A percentile compares a stretch with the other conserved stretches of the same genome.
Evolutionary conservation across 2,329 filamentous ascomycete genomes (phyloP).

Genomic region (Diatrype stigma): DNA sequence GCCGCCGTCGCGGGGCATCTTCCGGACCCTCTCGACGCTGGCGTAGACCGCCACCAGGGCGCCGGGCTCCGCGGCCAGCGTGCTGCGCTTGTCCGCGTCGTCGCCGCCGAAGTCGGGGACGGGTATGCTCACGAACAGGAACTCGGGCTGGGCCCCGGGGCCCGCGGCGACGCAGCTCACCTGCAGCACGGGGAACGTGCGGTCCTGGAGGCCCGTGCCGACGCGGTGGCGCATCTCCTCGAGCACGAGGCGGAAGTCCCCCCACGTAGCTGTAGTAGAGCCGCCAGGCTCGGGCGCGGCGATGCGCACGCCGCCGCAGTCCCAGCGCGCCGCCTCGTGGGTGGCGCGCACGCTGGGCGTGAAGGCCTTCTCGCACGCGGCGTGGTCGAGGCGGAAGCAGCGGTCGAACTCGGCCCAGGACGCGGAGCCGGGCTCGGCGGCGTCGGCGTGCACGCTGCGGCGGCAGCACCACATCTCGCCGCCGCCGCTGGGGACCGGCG

Average conservation of each 20-base stretch:
- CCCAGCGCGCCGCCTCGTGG: constrained; percentile 43
- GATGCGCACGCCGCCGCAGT: constrained; percentile 32
- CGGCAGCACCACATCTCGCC: constrained; percentile 62
- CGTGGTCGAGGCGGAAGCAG: constrained; percentile 56
- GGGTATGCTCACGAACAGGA: constrained; percentile 55
- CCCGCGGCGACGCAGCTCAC: constrained; percentile 45
- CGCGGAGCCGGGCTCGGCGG: constrained; percentile 47
- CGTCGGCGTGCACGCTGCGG: constrained; percentile 56
- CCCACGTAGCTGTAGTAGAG: constrained; percentile 34
- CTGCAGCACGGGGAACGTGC: constrained; percentile 64
- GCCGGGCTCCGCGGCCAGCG: constrained; percentile 37
- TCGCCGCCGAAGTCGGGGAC: constrained; percentile 37
- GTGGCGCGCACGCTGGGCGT: constrained; percentile 52
- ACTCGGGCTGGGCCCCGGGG: constrained; percentile 33
- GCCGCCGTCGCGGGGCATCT: constrained; percentile 30
- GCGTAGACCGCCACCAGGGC: constrained; percentile 58
- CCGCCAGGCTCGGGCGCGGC: constrained; percentile 11
- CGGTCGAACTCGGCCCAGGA: constrained; percentile 60
- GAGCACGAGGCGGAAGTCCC: constrained; percentile 44
- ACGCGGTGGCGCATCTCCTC: constrained; percentile 65
- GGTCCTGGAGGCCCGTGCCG: constrained; percentile 53
- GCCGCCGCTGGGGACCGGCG: no score
- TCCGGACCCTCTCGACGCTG: constrained; percentile 59
- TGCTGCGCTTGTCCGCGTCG: constrained; percentile 24
- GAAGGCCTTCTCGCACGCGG: constrained; percentile 52